These are phyloP conservation scores for Apiospora pterosperma DNA, from an alignment of 2,329 filamentous ascomycete species.

Conservation along the genomic window DNA sequence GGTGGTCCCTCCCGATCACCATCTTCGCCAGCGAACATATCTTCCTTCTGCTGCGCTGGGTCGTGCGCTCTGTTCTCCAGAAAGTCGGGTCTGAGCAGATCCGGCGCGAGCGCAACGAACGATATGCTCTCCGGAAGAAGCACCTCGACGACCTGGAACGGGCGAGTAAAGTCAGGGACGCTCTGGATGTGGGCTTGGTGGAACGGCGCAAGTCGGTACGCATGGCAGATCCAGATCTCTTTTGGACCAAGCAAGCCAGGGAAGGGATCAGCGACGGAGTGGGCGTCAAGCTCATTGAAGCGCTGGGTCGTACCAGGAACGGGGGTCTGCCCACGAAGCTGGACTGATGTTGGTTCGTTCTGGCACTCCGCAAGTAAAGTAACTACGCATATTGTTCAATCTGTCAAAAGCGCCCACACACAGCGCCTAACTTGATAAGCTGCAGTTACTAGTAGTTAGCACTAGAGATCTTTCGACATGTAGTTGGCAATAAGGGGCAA, in stretches of 20 bases:
- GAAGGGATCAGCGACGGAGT: conserved; percentile 32
- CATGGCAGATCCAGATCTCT: conserved; percentile 27
- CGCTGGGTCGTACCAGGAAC: conserved; percentile 13
- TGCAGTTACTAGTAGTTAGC: not conserved
- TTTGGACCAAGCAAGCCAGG: conserved; percentile 41
- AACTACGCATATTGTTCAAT: not conserved
- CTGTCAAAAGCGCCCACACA: not conserved
- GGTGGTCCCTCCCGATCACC: conserved; percentile 63
- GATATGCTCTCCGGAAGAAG: conserved; percentile 33
- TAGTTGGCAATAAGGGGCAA: not conserved
- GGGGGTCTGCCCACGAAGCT: not conserved
- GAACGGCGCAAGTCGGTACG: conserved; percentile 30
- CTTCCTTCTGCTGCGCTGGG: conserved; percentile 57
- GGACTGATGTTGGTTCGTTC: not conserved
- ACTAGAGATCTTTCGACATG: no score
- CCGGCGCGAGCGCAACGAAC: conserved; percentile 34
- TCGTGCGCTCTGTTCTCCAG: conserved; percentile 33
- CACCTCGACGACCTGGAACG: conserved; percentile 39
- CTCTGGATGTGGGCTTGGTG: conserved; percentile 31
- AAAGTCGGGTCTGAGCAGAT: conserved; percentile 38
- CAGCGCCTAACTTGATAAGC: not conserved
- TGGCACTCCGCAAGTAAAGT: no score
- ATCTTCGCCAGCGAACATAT: conserved; percentile 73
- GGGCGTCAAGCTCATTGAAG: conserved; percentile 31
- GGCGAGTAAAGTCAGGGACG: conserved; percentile 29